Conservation (phyloP, 2,329 filamentous ascomycete genomes). For the Lecanicillium sp. region DNA sequence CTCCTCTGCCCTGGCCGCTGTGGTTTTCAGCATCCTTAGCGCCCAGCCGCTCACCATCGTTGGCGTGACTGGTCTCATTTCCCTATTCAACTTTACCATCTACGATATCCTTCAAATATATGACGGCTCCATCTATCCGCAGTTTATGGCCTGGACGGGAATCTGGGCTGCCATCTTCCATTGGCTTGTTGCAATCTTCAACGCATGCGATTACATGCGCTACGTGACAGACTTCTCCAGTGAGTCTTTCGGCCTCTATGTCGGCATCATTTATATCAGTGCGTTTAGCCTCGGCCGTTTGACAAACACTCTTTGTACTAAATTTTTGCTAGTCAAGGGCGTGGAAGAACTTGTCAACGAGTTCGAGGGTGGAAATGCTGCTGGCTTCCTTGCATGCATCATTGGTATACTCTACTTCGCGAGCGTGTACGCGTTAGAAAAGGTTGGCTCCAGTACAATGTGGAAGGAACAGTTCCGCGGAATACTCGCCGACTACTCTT, state of each 20-base stretch:
- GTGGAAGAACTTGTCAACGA: slow-evolving; percentile 49
- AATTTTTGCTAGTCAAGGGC: slow-evolving; percentile 48
- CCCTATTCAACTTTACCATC: slow-evolving; percentile 53
- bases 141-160: slow-evolving; percentile 49
- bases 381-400: slow-evolving; percentile 38
- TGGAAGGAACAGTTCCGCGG: slow-evolving; percentile 39
- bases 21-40: slow-evolving; percentile 46
- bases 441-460: slow-evolving; percentile 38
- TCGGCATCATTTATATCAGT: slow-evolving; percentile 50
- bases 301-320: slow-evolving; percentile 19
- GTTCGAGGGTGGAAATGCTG: slow-evolving; percentile 33
- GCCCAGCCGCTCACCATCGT: slow-evolving; percentile 52
- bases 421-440: slow-evolving; percentile 44
- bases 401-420: slow-evolving; percentile 36
- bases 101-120: slow-evolving; percentile 48
- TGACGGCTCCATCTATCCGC: slow-evolving; percentile 43
- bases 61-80: slow-evolving; percentile 49
- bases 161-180: slow-evolving; percentile 54
- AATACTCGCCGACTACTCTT: slow-evolving; percentile 47
- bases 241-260: slow-evolving; percentile 48
- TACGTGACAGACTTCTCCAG: slow-evolving; percentile 53
- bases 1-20: slow-evolving; percentile 47
- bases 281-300: slow-evolving; percentile 23
- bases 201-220: slow-evolving; percentile 51
- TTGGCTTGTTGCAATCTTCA: slow-evolving; percentile 47